Evolutionary conservation across 1,139 yeast genomes (phyloP), one percentile per base, ranked within the genome.

Genomic region (Kodamaea fungicola): DNA sequence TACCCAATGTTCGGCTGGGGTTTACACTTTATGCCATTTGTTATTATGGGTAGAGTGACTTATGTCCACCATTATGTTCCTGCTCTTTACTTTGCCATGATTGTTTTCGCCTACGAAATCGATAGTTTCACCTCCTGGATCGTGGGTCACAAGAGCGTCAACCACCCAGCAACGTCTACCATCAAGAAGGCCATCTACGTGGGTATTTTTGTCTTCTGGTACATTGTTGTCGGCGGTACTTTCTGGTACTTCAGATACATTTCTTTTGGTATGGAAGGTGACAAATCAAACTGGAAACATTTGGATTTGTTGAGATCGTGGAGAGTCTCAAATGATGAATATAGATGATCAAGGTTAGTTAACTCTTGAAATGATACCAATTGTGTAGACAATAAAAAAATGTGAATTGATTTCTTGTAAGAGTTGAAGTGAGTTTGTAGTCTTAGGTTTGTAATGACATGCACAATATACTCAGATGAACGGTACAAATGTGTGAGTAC

Each of bases 31-130:
- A 61, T 83, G 55, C 97, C 99, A 31, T 92, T 92, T 61, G 78
- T 85, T 35, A 72, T 90, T 47, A 92, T 92, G 98, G 89, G 96
- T 22, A 85, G 99, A 72, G 97, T 94, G 47, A 89, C 96, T 4
- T 92, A 94, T 58, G 92, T 92, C 32, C 99, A 92, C 62, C 99
- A 92, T 65, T 92, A 92, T 63, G 76, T 89, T 52, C 99, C 99
- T 23, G 97, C 98, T 0, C 76, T 90, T 49, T 92, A 90, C 68
- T 92, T 94, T 67, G 97, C 97, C 42, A 80, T 92, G 74, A 65
- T 92, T 48, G 81, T 88, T 23, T 74, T 85, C 55, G 79, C 83
- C 40, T 92, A 84, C 65, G 70, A 83, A 50, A 67, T 89, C 43
- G 96, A 90, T 56, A 72, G 71, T 41, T 63, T 77, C 51, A 74